These are phyloP conservation scores for Penicillium sp. DNA, from an alignment of 2,329 filamentous ascomycete genomes.

Conservation along the genomic window DNA sequence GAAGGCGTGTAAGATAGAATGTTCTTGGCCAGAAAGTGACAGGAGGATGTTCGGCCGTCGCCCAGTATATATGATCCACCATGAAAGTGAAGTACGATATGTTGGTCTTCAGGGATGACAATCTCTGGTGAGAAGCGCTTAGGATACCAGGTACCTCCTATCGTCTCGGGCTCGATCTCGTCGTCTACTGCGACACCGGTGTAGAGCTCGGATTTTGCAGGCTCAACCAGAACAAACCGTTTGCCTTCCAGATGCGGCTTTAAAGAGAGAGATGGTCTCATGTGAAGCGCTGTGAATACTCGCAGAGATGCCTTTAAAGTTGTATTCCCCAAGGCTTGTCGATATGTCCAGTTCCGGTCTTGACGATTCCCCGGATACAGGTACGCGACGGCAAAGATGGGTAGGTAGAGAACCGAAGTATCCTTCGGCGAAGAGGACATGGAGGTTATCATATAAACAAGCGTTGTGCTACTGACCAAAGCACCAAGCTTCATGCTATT, in stretches of 20 bases:
- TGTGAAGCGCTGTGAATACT: slow-evolving; percentile 2
- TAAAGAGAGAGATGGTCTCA: slow-evolving; percentile 13
- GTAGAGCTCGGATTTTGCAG: slow-evolving; percentile 6
- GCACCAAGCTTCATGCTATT: too few species aligned
- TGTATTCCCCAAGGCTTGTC: slow-evolving; percentile 9
- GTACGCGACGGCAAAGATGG: slow-evolving; percentile 1
- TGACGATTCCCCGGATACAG: slow-evolving; percentile 7
- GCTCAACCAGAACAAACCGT: slow-evolving; percentile 13
- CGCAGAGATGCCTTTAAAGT: slow-evolving; percentile 9
- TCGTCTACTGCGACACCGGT: slow-evolving; percentile 10
- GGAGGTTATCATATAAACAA: too few species aligned
- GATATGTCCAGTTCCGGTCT: slow-evolving; percentile 13
- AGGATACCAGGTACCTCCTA: slow-evolving; percentile 19
- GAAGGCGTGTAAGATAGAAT: slow-evolving; percentile 12
- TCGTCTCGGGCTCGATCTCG: slow-evolving; percentile 11
- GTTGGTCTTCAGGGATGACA: slow-evolving; percentile 5
- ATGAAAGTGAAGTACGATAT: slow-evolving; percentile 18
- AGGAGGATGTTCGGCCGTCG: slow-evolving; percentile 14
- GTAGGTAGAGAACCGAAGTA: slow-evolving; percentile 1
- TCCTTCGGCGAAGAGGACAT: neutral
- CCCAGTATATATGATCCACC: slow-evolving; percentile 19
- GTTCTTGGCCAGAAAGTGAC: slow-evolving; percentile 12
- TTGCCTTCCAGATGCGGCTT: slow-evolving; percentile 8
- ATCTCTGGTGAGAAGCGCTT: slow-evolving; percentile 2
- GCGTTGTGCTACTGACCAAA: too few species aligned